These are phyloP conservation scores for Lathyrus tuberosus DNA, from an alignment of 306 rosid genomes.

Conservation along the genomic window DNA sequence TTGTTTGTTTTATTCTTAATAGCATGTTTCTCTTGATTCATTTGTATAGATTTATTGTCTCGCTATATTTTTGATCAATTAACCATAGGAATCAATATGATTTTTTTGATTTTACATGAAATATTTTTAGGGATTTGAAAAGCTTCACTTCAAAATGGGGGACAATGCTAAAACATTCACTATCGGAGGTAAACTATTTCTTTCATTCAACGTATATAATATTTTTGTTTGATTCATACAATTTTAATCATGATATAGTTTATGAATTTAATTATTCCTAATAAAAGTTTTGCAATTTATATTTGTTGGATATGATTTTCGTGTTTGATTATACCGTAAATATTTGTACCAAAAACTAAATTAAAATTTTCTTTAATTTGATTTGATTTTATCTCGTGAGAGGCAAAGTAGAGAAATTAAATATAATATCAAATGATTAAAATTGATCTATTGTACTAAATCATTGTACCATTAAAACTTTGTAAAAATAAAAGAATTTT, in stretches of 20 bases:
- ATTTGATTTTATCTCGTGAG: neutral
- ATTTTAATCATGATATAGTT: too few species aligned
- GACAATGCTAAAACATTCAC: neutral
- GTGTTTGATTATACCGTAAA: neutral
- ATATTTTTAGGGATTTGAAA: neutral
- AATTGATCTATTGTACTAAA: too few species aligned
- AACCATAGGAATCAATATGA: neutral
- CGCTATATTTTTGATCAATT: neutral
- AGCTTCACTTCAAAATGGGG: neutral
- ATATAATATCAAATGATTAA: neutral
- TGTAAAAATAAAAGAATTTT: too few species aligned
- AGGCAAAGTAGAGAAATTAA: neutral
- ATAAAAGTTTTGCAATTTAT: neutral
- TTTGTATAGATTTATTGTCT: neutral
- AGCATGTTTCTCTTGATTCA: neutral
- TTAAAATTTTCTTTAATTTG: neutral
- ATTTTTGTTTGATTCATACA: neutral
- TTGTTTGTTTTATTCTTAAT: neutral
- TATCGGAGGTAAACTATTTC: neutral
- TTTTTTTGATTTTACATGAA: neutral
- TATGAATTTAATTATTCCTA: too few species aligned
- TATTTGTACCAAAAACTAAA: neutral
- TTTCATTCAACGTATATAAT: neutral
- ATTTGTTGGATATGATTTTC: slow-evolving; percentile 10
- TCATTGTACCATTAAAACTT: too few species aligned